Conservation (phyloP, 179 eudicot genomes). For the Kewa caespitosa region DNA sequence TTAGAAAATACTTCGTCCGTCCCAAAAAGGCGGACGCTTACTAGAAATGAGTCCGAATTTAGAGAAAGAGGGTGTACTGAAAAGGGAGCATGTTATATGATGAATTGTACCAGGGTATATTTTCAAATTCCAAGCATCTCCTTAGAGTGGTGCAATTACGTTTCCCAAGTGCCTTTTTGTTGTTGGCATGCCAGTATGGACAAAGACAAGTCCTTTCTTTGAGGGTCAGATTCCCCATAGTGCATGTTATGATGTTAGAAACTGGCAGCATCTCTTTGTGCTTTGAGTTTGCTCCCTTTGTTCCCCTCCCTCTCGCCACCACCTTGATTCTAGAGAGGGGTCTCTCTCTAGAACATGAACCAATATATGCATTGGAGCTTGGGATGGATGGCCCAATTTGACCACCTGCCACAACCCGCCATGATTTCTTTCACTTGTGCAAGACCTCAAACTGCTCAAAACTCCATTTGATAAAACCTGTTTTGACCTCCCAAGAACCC, state of each 20-base stretch:
- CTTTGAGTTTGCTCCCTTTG: constrained; percentile 25
- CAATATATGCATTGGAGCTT: constrained; percentile 22
- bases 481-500: constrained; percentile 9
- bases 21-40: background rate
- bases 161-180: constrained; percentile 29
- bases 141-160: constrained; percentile 27
- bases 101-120: constrained; percentile 2
- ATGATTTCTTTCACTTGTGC: constrained; percentile 37
- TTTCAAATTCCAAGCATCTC: constrained; percentile 30
- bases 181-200: constrained; percentile 34
- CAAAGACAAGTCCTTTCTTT: constrained; percentile 48
- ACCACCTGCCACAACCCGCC: constrained; percentile 41
- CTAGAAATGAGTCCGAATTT: background rate
- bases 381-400: constrained; percentile 47
- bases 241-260: constrained; percentile 36
- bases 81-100: constrained; percentile 11
- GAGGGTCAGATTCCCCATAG: constrained; percentile 46
- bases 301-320: constrained; percentile 1
- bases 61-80: constrained; percentile 10
- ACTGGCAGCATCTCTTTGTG: constrained; percentile 22
- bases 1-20: background rate
- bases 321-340: constrained; percentile 14
- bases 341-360: constrained; percentile 36
- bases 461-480: constrained; percentile 18
- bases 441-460: constrained; percentile 42